These are phyloP conservation scores for Geotrichum cucujoidarum DNA, from an alignment of 1,139 yeast genomes.

Conservation along the genomic window DNA sequence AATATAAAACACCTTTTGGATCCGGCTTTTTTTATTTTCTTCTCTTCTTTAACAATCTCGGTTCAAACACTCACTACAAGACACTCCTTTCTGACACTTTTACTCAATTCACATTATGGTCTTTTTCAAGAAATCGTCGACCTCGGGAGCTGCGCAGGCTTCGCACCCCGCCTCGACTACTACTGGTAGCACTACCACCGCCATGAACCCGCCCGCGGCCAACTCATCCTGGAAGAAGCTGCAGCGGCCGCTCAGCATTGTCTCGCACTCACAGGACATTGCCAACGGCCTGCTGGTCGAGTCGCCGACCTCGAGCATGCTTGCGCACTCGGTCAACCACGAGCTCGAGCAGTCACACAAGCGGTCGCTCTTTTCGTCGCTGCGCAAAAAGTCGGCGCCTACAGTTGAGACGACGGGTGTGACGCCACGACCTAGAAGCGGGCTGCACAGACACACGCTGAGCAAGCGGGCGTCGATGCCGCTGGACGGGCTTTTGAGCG, in stretches of 20 bases:
- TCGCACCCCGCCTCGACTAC: neutral
- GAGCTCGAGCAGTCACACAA: neutral
- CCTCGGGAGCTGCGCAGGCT: neutral
- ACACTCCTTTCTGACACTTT: neutral
- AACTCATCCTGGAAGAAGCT: conserved; percentile 12
- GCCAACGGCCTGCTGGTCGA: conserved; percentile 4
- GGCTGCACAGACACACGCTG: neutral
- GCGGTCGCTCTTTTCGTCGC: neutral
- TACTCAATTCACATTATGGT: too few species aligned
- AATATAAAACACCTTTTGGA: too few species aligned
- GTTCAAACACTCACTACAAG: neutral
- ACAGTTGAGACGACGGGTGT: neutral
- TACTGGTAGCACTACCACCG: neutral
- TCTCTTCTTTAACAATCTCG: neutral
- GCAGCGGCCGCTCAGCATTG: conserved; percentile 12
- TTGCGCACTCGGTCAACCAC: neutral
- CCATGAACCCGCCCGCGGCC: conserved; percentile 4
- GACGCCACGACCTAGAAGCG: neutral
- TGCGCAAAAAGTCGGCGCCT: neutral
- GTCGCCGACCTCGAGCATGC: neutral
- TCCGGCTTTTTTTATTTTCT: too few species aligned
- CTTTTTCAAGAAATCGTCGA: neutral
- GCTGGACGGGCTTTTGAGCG: neutral
- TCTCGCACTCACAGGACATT: conserved; percentile 8
- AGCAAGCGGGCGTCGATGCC: conserved; percentile 8